A percentile compares a stretch with the other conserved stretches of the same genome.
phyloP scores from a whole-genome alignment of 306 rosid genomes.

The Styphnolobium japonicum region DNA sequence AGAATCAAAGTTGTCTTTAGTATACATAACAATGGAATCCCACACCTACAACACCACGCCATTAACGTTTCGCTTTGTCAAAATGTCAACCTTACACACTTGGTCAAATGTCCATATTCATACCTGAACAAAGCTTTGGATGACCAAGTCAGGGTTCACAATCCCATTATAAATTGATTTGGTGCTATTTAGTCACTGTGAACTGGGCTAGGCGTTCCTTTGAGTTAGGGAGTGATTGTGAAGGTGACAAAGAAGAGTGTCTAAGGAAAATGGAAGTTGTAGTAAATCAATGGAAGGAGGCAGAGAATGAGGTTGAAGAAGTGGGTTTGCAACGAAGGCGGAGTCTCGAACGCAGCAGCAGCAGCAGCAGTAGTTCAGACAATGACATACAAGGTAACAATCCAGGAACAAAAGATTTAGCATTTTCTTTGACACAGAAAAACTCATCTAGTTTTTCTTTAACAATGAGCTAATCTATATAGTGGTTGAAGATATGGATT shows the following conservation, averaged over 20 bases:
- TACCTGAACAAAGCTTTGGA: neutral
- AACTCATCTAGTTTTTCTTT: neutral
- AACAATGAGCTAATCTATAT: neutral
- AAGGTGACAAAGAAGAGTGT: constrained; percentile 19
- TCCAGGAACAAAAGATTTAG: neutral
- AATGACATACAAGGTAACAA: neutral
- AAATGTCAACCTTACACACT: neutral
- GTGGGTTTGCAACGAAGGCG: constrained; percentile 17
- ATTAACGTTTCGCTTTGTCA: neutral
- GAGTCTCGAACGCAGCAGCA: neutral
- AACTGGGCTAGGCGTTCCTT: neutral
- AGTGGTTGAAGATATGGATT: neutral
- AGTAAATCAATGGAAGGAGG: constrained; percentile 23
- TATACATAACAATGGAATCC: neutral
- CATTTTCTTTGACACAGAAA: neutral
- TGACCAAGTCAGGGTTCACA: neutral
- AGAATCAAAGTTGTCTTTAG: neutral
- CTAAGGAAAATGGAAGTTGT: constrained; percentile 10
- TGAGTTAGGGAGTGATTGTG: neutral
- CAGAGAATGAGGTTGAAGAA: constrained; percentile 27
- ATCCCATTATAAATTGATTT: constrained; percentile 1
- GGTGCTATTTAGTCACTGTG: neutral
- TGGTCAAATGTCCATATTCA: neutral
- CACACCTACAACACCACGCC: neutral
- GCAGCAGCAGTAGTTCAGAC: neutral